Conservation (phyloP, 164 flowering plant genomes). For the Annona cherimola region DNA sequence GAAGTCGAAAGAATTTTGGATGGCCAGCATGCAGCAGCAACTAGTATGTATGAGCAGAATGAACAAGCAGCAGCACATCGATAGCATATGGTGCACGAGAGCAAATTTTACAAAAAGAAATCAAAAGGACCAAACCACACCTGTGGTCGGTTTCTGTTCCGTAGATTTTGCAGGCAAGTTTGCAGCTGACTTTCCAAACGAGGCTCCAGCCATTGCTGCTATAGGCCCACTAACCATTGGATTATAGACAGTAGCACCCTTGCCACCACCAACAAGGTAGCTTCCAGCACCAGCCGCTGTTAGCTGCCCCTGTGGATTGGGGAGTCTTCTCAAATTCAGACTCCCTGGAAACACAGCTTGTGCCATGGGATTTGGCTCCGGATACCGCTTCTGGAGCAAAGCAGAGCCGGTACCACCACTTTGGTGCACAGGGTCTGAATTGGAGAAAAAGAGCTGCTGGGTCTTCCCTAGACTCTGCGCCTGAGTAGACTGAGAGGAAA, state of each 20-base stretch:
- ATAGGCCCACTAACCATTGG: slow-evolving; percentile 7
- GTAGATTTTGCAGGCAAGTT: slow-evolving; percentile 12
- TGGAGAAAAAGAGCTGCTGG: slow-evolving; percentile 15
- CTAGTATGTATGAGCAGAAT: background rate
- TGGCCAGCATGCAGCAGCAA: no score
- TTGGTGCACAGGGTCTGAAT: slow-evolving; percentile 1
- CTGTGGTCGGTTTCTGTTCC: slow-evolving; percentile 14
- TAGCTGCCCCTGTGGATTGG: slow-evolving; percentile 1
- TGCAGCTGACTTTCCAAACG: slow-evolving; percentile 12
- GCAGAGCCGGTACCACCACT: background rate
- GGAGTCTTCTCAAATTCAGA: slow-evolving; percentile 5
- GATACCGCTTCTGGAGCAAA: slow-evolving; percentile 4
- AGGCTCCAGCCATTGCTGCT: slow-evolving; percentile 12
- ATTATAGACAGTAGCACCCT: slow-evolving; percentile 4
- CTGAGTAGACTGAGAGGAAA: slow-evolving; percentile 8
- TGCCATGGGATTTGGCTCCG: background rate
- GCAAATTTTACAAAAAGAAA: background rate
- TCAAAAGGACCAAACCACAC: background rate
- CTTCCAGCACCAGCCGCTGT: background rate
- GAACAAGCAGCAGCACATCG: background rate
- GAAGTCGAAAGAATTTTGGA: no score
- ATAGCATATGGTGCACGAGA: background rate
- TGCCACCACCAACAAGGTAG: slow-evolving; percentile 1
- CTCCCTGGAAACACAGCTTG: slow-evolving; percentile 3
- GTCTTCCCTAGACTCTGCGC: slow-evolving; percentile 4